Conservation (phyloP, 768 basidiomycete species). For the Mycena galopus region DNA sequence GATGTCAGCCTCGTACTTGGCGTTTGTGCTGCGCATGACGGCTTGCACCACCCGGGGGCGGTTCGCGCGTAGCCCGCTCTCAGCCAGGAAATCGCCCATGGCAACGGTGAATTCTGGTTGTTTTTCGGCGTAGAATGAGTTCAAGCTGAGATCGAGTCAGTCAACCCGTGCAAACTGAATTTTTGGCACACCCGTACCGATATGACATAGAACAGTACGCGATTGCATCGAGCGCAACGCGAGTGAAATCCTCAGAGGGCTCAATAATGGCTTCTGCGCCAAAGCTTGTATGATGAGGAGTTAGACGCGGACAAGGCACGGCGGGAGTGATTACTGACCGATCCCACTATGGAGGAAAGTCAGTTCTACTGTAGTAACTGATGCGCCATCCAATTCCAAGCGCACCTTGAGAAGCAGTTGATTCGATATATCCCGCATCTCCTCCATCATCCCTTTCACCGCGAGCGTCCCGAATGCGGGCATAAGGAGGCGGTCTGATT, state of each 20-base stretch:
- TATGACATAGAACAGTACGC: constrained; percentile 59
- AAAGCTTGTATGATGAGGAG: constrained; percentile 48
- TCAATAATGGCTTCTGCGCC: constrained; percentile 57
- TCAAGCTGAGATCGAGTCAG: constrained; percentile 47
- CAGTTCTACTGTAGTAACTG: no score
- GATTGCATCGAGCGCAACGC: constrained; percentile 62
- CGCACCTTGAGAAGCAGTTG: constrained; percentile 56
- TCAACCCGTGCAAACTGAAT: no score
- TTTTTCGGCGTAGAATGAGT: constrained; percentile 59
- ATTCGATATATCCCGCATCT: constrained; percentile 59
- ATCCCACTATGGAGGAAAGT: constrained; percentile 47
- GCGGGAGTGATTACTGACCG: constrained; percentile 39
- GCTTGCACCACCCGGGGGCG: constrained; percentile 52
- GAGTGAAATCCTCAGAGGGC: constrained; percentile 61
- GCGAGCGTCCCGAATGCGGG: constrained; percentile 55
- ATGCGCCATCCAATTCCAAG: background rate
- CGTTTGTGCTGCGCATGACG: constrained; percentile 49
- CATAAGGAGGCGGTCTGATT: constrained; percentile 47
- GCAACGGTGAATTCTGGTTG: constrained; percentile 55
- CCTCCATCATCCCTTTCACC: constrained; percentile 61
- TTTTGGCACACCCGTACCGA: constrained; percentile 38
- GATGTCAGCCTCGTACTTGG: constrained; percentile 57
- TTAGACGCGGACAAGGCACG: background rate
- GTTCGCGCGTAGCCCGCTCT: constrained; percentile 50
- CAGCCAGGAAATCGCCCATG: constrained; percentile 57